Evolutionary conservation across 2,329 filamentous ascomycete species (phyloP).

Genomic region (Ophiostoma himal-ulmi): DNA sequence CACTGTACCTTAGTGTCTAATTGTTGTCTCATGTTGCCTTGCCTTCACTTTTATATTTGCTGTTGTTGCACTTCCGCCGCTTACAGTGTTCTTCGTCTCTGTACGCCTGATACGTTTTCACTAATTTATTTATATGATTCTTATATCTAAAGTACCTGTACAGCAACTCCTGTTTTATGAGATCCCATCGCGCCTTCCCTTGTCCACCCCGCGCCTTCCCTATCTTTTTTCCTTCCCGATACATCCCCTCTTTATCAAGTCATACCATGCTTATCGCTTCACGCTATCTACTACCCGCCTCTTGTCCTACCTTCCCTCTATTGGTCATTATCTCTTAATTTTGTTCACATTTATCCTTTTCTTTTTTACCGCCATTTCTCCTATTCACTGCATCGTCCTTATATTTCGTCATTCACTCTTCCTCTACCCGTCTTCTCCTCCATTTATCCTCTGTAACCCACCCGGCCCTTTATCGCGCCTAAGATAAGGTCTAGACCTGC

Average conservation of each 20-base stretch:
- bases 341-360: no score
- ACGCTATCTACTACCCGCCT: background rate
- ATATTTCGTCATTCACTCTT: background rate
- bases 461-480: conserved; percentile 15
- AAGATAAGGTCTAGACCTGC: conserved; percentile 12
- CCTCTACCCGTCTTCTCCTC: background rate
- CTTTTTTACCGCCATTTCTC: background rate
- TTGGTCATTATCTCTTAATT: background rate
- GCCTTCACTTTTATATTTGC: no score
- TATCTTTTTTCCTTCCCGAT: background rate
- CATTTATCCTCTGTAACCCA: background rate
- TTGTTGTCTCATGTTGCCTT: no score
- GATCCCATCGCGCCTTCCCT: background rate
- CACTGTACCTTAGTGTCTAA: no score
- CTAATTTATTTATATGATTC: no score
- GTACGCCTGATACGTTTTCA: no score
- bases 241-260: conserved; percentile 7
- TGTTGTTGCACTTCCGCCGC: no score
- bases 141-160: no score
- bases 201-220: conserved; percentile 7
- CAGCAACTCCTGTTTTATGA: background rate
- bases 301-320: background rate
- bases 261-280: conserved; percentile 4
- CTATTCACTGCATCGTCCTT: background rate
- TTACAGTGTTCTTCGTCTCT: no score